Conservation (phyloP, 306 rosid species). For the Pachyrhizus erosus region DNA sequence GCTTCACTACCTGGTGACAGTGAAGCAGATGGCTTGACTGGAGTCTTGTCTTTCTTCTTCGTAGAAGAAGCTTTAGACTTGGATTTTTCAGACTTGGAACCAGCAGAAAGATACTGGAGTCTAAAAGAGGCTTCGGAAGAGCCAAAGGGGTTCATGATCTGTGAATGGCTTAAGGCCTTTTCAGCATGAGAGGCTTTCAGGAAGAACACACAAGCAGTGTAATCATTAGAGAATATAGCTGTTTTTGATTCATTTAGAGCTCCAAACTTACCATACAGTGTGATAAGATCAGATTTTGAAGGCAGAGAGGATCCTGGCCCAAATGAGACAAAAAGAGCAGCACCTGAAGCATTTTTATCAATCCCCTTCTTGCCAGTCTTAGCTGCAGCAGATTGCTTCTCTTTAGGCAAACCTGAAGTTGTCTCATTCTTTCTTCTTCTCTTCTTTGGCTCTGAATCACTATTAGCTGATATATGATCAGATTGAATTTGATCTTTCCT, state of each 20-base stretch:
- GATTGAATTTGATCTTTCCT: constrained; percentile 41
- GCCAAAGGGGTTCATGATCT: constrained; percentile 57
- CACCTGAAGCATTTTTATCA: constrained; percentile 41
- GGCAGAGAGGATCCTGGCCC: constrained; percentile 68
- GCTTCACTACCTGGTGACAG: constrained; percentile 40
- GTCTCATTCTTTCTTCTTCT: constrained; percentile 38
- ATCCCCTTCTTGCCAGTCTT: constrained; percentile 43
- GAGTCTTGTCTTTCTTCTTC: constrained; percentile 40
- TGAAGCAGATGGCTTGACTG: constrained; percentile 39
- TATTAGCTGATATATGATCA: constrained; percentile 26
- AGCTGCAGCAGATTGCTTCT: constrained; percentile 33
- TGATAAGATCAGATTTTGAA: constrained; percentile 61
- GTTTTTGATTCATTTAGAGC: constrained; percentile 60
- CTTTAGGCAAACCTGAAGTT: constrained; percentile 23
- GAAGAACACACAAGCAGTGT: constrained; percentile 63
- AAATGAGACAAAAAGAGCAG: constrained; percentile 56
- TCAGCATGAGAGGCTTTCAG: constrained; percentile 61
- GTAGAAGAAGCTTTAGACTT: constrained; percentile 37
- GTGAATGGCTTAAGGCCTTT: constrained; percentile 62
- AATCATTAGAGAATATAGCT: constrained; percentile 47
- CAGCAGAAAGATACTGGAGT: constrained; percentile 41
- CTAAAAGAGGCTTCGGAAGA: constrained; percentile 53
- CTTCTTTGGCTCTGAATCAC: constrained; percentile 41
- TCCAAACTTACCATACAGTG: constrained; percentile 62
- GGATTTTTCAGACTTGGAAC: constrained; percentile 45